Percentiles rank a stretch among this genome's conserved stretches.
phyloP scores from a whole-genome alignment of 116 monocot species.

The Iris pallida region DNA sequence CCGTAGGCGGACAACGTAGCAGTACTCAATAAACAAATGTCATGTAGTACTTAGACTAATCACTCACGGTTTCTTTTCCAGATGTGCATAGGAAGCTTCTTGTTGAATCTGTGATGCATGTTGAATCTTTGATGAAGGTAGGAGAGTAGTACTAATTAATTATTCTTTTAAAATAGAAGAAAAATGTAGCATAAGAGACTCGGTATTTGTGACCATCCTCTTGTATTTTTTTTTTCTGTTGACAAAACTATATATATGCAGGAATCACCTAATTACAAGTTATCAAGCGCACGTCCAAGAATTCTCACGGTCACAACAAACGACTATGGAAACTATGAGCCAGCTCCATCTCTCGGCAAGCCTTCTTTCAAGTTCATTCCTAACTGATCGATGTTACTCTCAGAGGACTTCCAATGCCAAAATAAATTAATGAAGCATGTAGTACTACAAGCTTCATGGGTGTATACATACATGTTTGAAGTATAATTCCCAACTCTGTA shows the following conservation, averaged over 20 bases:
- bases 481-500: no score
- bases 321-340: constrained; percentile 23
- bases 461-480: no score
- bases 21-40: no score
- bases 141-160: no score
- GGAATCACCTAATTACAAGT: neutral
- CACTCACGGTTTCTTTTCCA: neutral
- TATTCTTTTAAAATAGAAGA: no score
- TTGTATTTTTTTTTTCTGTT: no score
- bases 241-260: neutral
- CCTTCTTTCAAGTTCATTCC: constrained; percentile 30
- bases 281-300: constrained; percentile 3
- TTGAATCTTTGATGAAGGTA: neutral
- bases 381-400: constrained; percentile 4
- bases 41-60: no score
- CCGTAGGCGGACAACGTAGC: no score
- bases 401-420: neutral
- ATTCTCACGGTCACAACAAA: constrained; percentile 20
- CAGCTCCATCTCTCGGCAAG: constrained; percentile 24
- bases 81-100: constrained; percentile 6
- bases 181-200: no score
- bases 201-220: no score
- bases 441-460: no score
- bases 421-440: no score
- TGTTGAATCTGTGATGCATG: neutral